Conservation (phyloP, 2,329 filamentous ascomycete species). For the Stagonosporopsis tanaceti region DNA sequence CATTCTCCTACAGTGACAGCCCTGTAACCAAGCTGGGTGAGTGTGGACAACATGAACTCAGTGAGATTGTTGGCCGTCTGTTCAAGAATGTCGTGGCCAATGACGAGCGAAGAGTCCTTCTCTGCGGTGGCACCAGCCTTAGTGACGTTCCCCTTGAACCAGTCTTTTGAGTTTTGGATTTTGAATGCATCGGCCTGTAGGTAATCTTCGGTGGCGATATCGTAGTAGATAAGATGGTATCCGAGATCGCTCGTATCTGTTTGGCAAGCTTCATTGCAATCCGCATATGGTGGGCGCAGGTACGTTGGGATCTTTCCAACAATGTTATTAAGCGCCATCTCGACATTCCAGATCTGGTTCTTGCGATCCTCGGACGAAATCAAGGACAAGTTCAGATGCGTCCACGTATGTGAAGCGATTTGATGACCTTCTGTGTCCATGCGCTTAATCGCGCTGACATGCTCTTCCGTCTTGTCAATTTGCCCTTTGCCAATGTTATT, state of each 20-base stretch:
- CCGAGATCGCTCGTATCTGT: slow-evolving; percentile 52
- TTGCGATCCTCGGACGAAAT: slow-evolving; percentile 51
- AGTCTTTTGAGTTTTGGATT: slow-evolving; percentile 21
- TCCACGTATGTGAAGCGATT: slow-evolving; percentile 65
- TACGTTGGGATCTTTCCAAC: slow-evolving; percentile 62
- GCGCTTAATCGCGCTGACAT: slow-evolving; percentile 59
- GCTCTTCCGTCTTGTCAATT: slow-evolving; percentile 59
- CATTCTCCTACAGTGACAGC: slow-evolving; percentile 56
- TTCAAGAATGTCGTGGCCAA: slow-evolving; percentile 58
- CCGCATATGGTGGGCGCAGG: slow-evolving; percentile 56
- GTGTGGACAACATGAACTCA: slow-evolving; percentile 49
- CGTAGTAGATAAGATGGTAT: slow-evolving; percentile 66
- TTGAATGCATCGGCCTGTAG: slow-evolving; percentile 55
- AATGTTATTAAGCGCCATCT: slow-evolving; percentile 61
- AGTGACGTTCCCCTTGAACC: slow-evolving; percentile 19
- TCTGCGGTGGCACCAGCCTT: slow-evolving; percentile 10
- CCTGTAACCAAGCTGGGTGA: slow-evolving; percentile 48
- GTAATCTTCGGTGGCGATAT: slow-evolving; percentile 68
- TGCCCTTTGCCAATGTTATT: slow-evolving; percentile 62
- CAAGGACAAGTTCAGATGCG: slow-evolving; percentile 55
- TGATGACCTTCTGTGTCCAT: slow-evolving; percentile 64
- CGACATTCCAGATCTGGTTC: slow-evolving; percentile 58
- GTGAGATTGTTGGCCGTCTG: slow-evolving; percentile 53
- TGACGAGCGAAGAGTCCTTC: slow-evolving; percentile 54
- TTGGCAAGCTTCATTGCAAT: slow-evolving; percentile 51